Evolutionary conservation across 2,329 filamentous ascomycete species (phyloP).

Genomic region (Ophiosphaerella herpotricha): DNA sequence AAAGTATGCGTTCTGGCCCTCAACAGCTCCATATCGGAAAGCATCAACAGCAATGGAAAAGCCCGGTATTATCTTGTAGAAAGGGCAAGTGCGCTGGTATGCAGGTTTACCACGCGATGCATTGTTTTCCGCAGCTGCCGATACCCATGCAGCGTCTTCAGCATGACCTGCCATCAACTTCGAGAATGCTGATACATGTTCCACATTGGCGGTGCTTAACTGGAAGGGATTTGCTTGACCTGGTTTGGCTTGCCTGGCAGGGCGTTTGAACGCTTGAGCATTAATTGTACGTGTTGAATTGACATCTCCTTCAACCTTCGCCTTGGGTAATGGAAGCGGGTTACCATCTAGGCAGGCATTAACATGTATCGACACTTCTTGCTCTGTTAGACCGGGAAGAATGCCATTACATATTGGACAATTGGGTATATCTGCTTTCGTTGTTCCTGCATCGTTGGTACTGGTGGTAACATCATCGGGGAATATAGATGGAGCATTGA

Average conservation of each 20-base stretch:
- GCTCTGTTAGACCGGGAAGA: conserved; percentile 59
- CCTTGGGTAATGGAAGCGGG: conserved; percentile 60
- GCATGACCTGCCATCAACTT: conserved; percentile 92
- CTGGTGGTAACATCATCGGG: conserved; percentile 27
- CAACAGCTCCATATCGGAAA: conserved; percentile 90
- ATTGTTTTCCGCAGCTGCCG: conserved; percentile 78
- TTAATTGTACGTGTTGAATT: conserved; percentile 17
- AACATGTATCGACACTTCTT: conserved; percentile 81
- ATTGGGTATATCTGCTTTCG: conserved; percentile 34
- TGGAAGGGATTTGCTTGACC: conserved; percentile 81
- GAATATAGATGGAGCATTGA: conserved; percentile 49
- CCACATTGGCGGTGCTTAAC: conserved; percentile 49
- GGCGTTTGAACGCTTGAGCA: conserved; percentile 66
- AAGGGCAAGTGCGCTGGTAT: conserved; percentile 89
- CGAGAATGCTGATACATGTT: conserved; percentile 74
- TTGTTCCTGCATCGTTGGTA: conserved; percentile 1
- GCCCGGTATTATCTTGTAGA: conserved; percentile 97
- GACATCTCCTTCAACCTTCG: conserved; percentile 12
- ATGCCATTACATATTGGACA: conserved; percentile 80
- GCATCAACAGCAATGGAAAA: conserved; percentile 94
- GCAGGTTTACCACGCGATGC: conserved; percentile 82
- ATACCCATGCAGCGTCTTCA: conserved; percentile 88
- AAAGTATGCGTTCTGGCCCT: conserved; percentile 93
- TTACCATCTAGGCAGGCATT: conserved; percentile 91
- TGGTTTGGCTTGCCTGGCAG: conserved; percentile 70